phyloP scores from a whole-genome alignment of 495 filamentous ascomycete genomes.

The Immersiella caudata region DNA sequence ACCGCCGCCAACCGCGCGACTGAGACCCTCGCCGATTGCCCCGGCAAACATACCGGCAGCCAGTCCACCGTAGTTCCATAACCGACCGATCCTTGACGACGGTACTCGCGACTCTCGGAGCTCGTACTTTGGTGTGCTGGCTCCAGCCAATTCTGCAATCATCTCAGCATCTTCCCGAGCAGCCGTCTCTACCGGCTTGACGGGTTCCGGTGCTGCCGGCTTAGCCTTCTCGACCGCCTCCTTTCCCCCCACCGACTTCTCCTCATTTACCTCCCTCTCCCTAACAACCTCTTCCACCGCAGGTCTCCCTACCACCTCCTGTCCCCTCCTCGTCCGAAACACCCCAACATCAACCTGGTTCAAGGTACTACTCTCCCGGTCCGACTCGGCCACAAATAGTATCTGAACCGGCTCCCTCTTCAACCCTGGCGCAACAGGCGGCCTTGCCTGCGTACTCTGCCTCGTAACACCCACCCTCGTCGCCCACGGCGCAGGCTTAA shows the following conservation, averaged over 20 bases:
- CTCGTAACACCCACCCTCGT: background rate
- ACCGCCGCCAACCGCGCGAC: conserved; percentile 63
- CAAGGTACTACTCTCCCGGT: background rate
- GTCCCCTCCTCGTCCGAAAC: conserved; percentile 42
- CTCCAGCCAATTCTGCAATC: conserved; percentile 23
- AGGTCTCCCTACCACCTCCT: conserved; percentile 35
- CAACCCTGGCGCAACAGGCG: background rate
- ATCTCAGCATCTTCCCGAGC: conserved; percentile 22
- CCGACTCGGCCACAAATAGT: background rate
- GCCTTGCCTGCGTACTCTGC: background rate
- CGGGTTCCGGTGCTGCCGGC: background rate
- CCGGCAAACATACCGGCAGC: conserved; percentile 95
- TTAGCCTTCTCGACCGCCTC: background rate
- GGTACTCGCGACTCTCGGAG: conserved; percentile 91
- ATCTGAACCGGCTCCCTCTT: conserved; percentile 10
- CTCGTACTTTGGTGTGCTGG: conserved; percentile 53
- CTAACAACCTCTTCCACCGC: background rate
- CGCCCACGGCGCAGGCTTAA: conserved; percentile 32
- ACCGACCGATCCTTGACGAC: conserved; percentile 77
- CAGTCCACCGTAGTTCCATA: conserved; percentile 94
- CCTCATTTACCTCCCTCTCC: no score
- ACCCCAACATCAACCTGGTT: conserved; percentile 38
- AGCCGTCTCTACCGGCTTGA: background rate
- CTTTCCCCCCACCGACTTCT: background rate
- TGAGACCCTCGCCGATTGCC: conserved; percentile 81